Conservation (phyloP, 768 basidiomycete species). For the Macrolepiota albuminosa region DNA sequence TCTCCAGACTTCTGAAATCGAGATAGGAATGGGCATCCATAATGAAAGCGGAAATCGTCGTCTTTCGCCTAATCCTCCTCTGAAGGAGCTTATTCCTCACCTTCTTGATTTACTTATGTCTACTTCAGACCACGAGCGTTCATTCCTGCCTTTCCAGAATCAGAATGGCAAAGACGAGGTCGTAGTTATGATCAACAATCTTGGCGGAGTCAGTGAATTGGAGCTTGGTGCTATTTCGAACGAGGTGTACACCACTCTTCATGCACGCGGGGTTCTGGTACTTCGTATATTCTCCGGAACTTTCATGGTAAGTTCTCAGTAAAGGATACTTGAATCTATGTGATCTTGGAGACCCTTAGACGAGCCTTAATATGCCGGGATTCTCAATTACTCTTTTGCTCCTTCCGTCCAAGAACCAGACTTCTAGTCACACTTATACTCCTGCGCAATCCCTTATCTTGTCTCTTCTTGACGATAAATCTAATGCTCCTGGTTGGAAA, state of each 20-base stretch:
- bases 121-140: constrained; percentile 71
- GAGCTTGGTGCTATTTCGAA: constrained; percentile 68
- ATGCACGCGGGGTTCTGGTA: constrained; percentile 49
- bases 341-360: constrained; percentile 37
- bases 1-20: constrained; percentile 62
- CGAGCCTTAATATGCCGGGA: constrained; percentile 90
- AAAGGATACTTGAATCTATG: not conserved
- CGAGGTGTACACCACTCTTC: constrained; percentile 54
- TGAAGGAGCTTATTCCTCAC: constrained; percentile 63
- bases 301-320: constrained; percentile 61
- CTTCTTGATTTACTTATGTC: constrained; percentile 68
- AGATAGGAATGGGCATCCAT: constrained; percentile 90
- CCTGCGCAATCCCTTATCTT: constrained; percentile 44
- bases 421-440: constrained; percentile 30
- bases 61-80: constrained; percentile 65
- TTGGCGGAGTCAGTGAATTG: constrained; percentile 80
- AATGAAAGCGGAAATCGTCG: constrained; percentile 78
- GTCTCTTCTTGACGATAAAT: constrained; percentile 62
- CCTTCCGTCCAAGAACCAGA: constrained; percentile 48
- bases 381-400: constrained; percentile 82
- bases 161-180: constrained; percentile 58
- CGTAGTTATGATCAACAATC: constrained; percentile 82
- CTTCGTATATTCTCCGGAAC: constrained; percentile 71
- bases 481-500: constrained; percentile 80
- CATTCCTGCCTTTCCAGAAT: constrained; percentile 60